Conservation (phyloP, 768 basidiomycete species). For the Boletus tomentosulus region DNA sequence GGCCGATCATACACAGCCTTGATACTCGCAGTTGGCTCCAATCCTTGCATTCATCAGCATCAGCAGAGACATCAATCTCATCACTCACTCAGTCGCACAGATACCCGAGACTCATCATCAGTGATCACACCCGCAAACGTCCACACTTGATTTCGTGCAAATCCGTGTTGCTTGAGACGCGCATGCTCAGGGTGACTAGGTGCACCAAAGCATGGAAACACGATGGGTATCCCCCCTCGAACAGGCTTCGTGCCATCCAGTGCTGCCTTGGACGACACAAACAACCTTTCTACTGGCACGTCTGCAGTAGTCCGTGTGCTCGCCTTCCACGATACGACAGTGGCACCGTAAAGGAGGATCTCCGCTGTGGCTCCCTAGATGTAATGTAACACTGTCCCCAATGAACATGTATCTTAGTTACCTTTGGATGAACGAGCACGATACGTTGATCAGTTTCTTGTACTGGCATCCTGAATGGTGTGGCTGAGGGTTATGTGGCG, state of each 20-base stretch:
- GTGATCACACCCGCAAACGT: constrained; percentile 54
- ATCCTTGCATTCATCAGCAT: constrained; percentile 37
- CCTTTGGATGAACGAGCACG: constrained; percentile 62
- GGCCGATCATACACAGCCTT: constrained; percentile 51
- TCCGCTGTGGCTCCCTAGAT: constrained; percentile 60
- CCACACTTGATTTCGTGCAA: constrained; percentile 81
- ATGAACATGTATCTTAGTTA: constrained; percentile 14
- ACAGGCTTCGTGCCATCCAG: constrained; percentile 81
- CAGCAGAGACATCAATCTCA: background rate
- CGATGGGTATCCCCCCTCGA: constrained; percentile 53
- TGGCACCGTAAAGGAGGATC: constrained; percentile 79
- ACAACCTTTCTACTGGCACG: constrained; percentile 67
- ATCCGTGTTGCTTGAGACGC: constrained; percentile 83
- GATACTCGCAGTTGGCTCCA: constrained; percentile 62
- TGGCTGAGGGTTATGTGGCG: constrained; percentile 16
- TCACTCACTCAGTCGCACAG: constrained; percentile 70
- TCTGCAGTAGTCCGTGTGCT: constrained; percentile 32
- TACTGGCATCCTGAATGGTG: constrained; percentile 49
- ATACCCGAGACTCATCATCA: constrained; percentile 69
- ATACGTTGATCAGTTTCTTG: constrained; percentile 41
- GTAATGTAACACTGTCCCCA: background rate
- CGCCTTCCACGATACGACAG: constrained; percentile 82
- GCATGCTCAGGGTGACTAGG: constrained; percentile 71
- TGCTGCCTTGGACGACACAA: constrained; percentile 74
- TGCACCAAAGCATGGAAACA: constrained; percentile 88